Percentiles rank a stretch among this genome's conserved stretches.
These are phyloP conservation scores for Lentinus brumalis DNA, from an alignment of 768 basidiomycete genomes.

Conservation along the genomic window DNA sequence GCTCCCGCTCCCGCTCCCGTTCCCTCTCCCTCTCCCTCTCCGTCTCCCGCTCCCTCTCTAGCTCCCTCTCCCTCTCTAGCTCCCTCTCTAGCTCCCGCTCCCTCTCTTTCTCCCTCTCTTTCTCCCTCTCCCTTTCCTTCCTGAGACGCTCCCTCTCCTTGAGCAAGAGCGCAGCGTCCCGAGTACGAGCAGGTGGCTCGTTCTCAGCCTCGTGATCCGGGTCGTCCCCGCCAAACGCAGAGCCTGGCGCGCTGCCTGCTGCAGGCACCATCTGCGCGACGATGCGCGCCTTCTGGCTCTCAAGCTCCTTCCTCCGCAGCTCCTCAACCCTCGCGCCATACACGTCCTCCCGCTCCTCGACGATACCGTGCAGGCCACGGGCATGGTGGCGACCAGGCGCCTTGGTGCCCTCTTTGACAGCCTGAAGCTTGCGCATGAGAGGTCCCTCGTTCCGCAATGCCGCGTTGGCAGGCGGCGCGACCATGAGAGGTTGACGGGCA, in stretches of 20 bases:
- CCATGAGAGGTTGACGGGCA: conserved; percentile 84
- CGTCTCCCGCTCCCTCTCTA: conserved; percentile 9
- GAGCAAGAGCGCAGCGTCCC: conserved; percentile 15
- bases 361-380: conserved; percentile 48
- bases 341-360: conserved; percentile 39
- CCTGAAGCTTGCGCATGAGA: conserved; percentile 58
- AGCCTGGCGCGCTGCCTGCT: conserved; percentile 37
- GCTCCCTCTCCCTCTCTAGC: background rate
- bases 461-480: conserved; percentile 41
- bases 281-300: conserved; percentile 89
- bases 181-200: conserved; percentile 28
- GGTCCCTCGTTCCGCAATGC: conserved; percentile 41
- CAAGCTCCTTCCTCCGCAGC: conserved; percentile 70
- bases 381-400: conserved; percentile 52
- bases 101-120: background rate
- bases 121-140: conserved; percentile 18
- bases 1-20: conserved; percentile 15
- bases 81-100: conserved; percentile 15
- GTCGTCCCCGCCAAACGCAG: conserved; percentile 18
- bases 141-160: conserved; percentile 24
- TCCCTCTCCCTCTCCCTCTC: conserved; percentile 8
- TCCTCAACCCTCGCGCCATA: conserved; percentile 44
- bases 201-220: conserved; percentile 39
- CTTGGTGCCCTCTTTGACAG: conserved; percentile 45
- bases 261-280: conserved; percentile 88